Base-by-base conservation (phyloP, 179 eudicot species). In the Beta corolliflora region DNA sequence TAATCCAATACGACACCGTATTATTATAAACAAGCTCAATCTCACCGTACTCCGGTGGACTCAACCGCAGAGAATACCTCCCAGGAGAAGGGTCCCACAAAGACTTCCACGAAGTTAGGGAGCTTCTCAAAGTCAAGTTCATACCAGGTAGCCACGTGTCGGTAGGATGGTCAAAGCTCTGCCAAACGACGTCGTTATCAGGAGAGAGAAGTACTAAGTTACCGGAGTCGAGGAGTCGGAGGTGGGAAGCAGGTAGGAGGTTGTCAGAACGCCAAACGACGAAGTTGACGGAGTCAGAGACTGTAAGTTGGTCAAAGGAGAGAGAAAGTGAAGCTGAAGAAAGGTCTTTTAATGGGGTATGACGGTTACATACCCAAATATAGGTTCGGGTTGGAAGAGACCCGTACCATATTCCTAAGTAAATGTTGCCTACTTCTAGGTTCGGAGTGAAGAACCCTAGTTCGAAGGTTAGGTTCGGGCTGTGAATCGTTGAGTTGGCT, bases 141-240 rank as follows among this genome's bases (percentile, higher is more conserved):
- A 94, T 91, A n/a, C 93, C 97, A 31, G 98, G 97, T 0, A 94
- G 87, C 93, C 93, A 94, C 70, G 97, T 94, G 82, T 94, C 98
- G 7, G 94, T 58, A 41, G 98, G 98, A 25, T 25, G 81, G 77
- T 91, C 93, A 44, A 94, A 94, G 88, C 95, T 91, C 81, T 86
- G 88, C 98, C 98, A 94, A 46, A 89, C 85, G 19, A 89, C 74
- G 31, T 41, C 84, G 46, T 90, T 88, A 4, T 60, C 9, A 5
- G 44, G 5, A 0, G 71, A 77, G 46, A 76, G 7, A 7, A 92
- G 77, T 15, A 90, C 88, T 25, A 93, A 78, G 65, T 91, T 85
- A 4, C 95, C 94, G 31, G 87, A 83, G 52, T 93, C 95, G 56
- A 83, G 83, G 44, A 94, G 86, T 71, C 77, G 72, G 58, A 91